A percentile compares a stretch with the other conserved stretches of the same genome.
Conservation (phyloP, 2,329 filamentous ascomycete genomes). For the Alternaria postmessia region DNA sequence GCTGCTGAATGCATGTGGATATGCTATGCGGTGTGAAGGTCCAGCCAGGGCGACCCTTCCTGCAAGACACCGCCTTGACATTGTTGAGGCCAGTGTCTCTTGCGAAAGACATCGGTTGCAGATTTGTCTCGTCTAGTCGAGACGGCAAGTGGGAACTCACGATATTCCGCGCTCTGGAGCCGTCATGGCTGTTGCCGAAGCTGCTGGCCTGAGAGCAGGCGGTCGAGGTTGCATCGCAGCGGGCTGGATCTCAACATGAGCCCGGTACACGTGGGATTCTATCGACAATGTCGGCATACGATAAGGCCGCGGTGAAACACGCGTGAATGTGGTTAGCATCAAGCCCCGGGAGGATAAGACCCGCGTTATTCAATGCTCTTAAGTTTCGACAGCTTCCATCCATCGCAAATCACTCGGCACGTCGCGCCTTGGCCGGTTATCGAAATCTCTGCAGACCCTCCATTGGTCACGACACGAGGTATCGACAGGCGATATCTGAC, state of each 20-base stretch:
- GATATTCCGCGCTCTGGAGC: slow-evolving; percentile 44
- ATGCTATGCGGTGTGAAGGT: slow-evolving; percentile 34
- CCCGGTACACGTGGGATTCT: slow-evolving; percentile 13
- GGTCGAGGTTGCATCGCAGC: slow-evolving; percentile 32
- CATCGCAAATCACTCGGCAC: slow-evolving; percentile 14
- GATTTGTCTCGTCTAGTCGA: slow-evolving; percentile 37
- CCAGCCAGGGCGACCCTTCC: slow-evolving; percentile 32
- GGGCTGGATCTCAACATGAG: slow-evolving; percentile 13
- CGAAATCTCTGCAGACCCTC: slow-evolving; percentile 17
- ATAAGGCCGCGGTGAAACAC: slow-evolving; percentile 16
- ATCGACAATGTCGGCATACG: slow-evolving; percentile 11
- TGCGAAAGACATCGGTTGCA: slow-evolving; percentile 22
- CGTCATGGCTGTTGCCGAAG: slow-evolving; percentile 30
- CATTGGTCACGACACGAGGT: slow-evolving; percentile 12
- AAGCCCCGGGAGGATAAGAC: slow-evolving; percentile 5
- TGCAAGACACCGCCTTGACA: slow-evolving; percentile 30
- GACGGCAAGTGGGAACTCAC: slow-evolving; percentile 43
- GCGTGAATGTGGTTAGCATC: slow-evolving; percentile 13
- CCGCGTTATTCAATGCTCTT: slow-evolving; percentile 7
- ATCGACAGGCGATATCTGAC: slow-evolving; percentile 3
- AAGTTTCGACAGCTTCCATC: slow-evolving; percentile 12
- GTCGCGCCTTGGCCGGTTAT: slow-evolving; percentile 15
- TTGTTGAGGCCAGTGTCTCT: slow-evolving; percentile 19
- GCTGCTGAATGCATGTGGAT: slow-evolving; percentile 27
- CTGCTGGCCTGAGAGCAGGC: slow-evolving; percentile 26